Evolutionary conservation across 2,329 filamentous ascomycete genomes (phyloP).

Genomic region (Verticillium albo-atrum): DNA sequence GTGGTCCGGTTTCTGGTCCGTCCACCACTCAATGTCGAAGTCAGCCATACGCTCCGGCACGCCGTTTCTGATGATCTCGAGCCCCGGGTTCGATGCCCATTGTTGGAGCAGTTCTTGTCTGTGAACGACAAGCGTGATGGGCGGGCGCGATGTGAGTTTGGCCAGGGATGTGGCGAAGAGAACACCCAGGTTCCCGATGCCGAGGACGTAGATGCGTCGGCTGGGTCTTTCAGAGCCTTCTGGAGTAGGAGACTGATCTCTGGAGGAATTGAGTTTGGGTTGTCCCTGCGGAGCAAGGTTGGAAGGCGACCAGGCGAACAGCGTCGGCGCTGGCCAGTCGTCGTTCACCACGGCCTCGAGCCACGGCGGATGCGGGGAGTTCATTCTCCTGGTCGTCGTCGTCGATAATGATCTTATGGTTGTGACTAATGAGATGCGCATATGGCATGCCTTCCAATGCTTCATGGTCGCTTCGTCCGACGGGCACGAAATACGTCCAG

Average conservation of each 20-base stretch:
- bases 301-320: constrained; percentile 29
- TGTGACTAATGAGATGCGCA: neutral
- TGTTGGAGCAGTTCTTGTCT: constrained; percentile 42
- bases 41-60: constrained; percentile 23
- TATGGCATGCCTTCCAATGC: neutral
- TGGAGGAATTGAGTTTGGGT: neutral
- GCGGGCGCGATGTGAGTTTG: constrained; percentile 55
- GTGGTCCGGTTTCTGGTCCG: constrained; percentile 31
- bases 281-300: constrained; percentile 17
- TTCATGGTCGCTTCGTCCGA: neutral
- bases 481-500: neutral
- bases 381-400: neutral
- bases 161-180: constrained; percentile 72
- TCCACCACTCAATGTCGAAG: constrained; percentile 53
- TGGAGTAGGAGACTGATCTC: neutral
- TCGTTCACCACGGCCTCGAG: constrained; percentile 23
- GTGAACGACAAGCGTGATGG: constrained; percentile 78
- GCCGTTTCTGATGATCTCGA: constrained; percentile 37
- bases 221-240: neutral
- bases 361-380: constrained; percentile 23
- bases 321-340: constrained; percentile 20
- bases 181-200: constrained; percentile 75
- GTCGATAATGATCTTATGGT: neutral
- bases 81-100: constrained; percentile 39
- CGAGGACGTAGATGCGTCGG: constrained; percentile 70